A percentile compares a stretch with the other conserved stretches of the same genome.
These are phyloP conservation scores for Andrographis paniculata DNA, from an alignment of 305 asterid genomes.

Conservation along the genomic window DNA sequence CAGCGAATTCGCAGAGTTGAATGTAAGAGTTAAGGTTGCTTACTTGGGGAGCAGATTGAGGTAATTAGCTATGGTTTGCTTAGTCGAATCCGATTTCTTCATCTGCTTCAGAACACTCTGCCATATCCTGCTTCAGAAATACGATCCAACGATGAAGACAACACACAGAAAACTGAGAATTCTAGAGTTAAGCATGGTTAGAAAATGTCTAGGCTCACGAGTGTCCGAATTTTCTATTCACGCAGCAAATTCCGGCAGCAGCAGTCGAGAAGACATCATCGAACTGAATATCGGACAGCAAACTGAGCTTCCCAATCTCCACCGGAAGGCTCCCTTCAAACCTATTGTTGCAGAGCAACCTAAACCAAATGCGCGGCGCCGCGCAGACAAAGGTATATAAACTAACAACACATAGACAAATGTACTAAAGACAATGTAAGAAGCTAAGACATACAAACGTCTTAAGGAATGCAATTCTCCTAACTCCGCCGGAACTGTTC, in stretches of 20 bases:
- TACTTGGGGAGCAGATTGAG: conserved; percentile 49
- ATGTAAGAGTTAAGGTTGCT: conserved; percentile 23
- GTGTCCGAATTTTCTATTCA: conserved; percentile 71
- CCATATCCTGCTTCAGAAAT: conserved; percentile 35
- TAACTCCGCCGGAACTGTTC: conserved; percentile 71
- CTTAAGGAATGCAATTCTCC: conserved; percentile 54
- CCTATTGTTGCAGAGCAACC: conserved; percentile 70
- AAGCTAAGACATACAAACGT: conserved; percentile 45
- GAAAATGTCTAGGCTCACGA: conserved; percentile 32
- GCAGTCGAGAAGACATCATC: conserved; percentile 40
- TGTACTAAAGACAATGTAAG: conserved; percentile 4
- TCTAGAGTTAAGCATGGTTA: too few species aligned
- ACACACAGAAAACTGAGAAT: background rate
- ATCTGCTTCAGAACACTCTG: conserved; percentile 29
- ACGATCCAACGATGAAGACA: conserved; percentile 17
- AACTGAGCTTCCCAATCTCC: conserved; percentile 58
- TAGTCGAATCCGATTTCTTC: conserved; percentile 38
- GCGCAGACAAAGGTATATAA: too few species aligned
- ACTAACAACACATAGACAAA: too few species aligned
- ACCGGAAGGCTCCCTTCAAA: conserved; percentile 64
- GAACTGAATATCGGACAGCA: conserved; percentile 46
- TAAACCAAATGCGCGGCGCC: conserved; percentile 26
- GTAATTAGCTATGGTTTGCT: conserved; percentile 36
- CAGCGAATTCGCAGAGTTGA: background rate
- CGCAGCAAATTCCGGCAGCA: conserved; percentile 39